These are phyloP conservation scores for Flaveria robusta DNA, from an alignment of 129 eudicot species.

Conservation along the genomic window DNA sequence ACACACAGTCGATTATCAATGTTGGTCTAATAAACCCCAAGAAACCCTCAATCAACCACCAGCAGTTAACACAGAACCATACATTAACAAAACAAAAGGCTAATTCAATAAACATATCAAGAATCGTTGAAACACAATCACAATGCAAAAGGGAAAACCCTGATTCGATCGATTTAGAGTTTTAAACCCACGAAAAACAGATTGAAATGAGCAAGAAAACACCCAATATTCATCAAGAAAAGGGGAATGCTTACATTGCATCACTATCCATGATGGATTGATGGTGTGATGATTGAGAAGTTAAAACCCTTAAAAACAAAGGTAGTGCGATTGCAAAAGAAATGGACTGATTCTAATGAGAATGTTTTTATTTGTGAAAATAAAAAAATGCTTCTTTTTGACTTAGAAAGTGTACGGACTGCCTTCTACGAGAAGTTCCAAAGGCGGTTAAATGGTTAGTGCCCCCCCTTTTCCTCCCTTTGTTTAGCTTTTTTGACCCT, in stretches of 20 bases:
- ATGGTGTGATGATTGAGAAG: slow-evolving; percentile 38
- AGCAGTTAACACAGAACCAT: not conserved
- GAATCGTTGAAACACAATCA: slow-evolving; percentile 6
- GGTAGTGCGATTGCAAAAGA: not conserved
- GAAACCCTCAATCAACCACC: slow-evolving; percentile 19
- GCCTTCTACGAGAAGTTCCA: slow-evolving; percentile 6
- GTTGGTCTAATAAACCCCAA: slow-evolving; percentile 20
- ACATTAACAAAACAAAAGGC: not conserved
- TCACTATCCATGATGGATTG: slow-evolving; percentile 42
- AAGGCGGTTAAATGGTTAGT: not conserved
- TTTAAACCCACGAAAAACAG: slow-evolving; percentile 3
- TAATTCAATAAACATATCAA: not conserved
- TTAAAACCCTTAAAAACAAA: slow-evolving; percentile 29
- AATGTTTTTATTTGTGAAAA: slow-evolving; percentile 23
- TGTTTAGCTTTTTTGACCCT: not conserved
- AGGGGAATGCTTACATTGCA: slow-evolving; percentile 31
- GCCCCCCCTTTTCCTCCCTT: not conserved
- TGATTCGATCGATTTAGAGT: slow-evolving; percentile 6
- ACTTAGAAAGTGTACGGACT: slow-evolving; percentile 29
- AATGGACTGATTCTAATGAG: slow-evolving; percentile 1
- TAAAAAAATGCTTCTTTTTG: slow-evolving; percentile 31
- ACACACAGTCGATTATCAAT: slow-evolving; percentile 18
- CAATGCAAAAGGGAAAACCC: slow-evolving; percentile 24
- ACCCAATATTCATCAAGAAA: not conserved
- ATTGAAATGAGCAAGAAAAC: not conserved